A percentile compares a stretch with the other conserved stretches of the same genome.
These are phyloP conservation scores for Citrus mangshanensis DNA, from an alignment of 345 rosid species.

Conservation along the genomic window DNA sequence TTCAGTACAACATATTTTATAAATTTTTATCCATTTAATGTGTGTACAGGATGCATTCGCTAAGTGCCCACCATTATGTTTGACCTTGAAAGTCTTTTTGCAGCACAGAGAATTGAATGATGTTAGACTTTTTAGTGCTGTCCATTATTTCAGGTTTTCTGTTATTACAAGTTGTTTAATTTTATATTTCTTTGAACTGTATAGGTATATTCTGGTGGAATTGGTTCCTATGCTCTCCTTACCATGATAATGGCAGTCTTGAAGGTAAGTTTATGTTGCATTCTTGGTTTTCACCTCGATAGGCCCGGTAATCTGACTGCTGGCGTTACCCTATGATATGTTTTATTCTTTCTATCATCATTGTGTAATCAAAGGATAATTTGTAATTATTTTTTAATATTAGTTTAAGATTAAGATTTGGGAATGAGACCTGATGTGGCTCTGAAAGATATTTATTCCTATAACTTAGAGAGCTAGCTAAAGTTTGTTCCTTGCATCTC, in stretches of 20 bases:
- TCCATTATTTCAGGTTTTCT: background rate
- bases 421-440: background rate
- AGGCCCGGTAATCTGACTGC: background rate
- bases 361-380: background rate
- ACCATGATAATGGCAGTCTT: conserved; percentile 83
- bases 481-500: background rate
- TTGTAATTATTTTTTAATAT: background rate
- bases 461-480: background rate
- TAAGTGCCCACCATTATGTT: conserved; percentile 73
- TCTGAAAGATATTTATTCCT: background rate
- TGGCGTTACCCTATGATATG: background rate
- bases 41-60: conserved; percentile 53
- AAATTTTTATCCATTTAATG: background rate
- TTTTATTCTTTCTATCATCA: background rate
- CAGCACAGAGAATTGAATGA: conserved; percentile 96
- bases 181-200: conserved; percentile 20
- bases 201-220: conserved; percentile 92
- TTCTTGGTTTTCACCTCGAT: background rate
- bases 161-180: conserved; percentile 13
- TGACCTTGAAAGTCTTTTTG: conserved; percentile 85
- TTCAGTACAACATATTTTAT: background rate
- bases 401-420: background rate
- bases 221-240: conserved; percentile 91
- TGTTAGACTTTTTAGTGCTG: conserved; percentile 39
- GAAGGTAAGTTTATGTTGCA: conserved; percentile 42